These are phyloP conservation scores for Fallopia convolvulus DNA, from an alignment of 148 eudicot species.

Conservation along the genomic window DNA sequence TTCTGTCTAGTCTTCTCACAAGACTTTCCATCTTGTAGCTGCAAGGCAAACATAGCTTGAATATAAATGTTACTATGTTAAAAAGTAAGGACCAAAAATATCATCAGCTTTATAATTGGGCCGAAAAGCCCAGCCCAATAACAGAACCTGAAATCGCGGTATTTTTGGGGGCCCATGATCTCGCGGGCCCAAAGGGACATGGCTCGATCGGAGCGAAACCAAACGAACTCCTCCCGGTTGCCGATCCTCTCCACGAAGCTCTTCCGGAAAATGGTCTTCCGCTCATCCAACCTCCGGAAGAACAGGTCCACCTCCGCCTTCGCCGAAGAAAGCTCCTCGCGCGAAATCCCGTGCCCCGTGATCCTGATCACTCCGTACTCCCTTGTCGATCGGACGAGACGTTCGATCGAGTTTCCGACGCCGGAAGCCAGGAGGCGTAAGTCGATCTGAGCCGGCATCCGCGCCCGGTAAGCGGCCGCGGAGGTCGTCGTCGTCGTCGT, in stretches of 20 bases:
- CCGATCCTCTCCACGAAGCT: slow-evolving; percentile 48
- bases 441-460: slow-evolving; percentile 37
- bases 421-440: slow-evolving; percentile 26
- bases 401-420: slow-evolving; percentile 37
- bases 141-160: slow-evolving; percentile 47
- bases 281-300: slow-evolving; percentile 36
- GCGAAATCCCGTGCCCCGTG: slow-evolving; percentile 44
- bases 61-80: no score
- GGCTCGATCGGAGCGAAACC: slow-evolving; percentile 44
- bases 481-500: slow-evolving; percentile 11
- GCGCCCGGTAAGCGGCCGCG: slow-evolving; percentile 19
- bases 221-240: slow-evolving; percentile 51
- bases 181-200: slow-evolving; percentile 41
- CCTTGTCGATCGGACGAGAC: slow-evolving; percentile 34
- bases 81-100: no score
- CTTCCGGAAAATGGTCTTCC: slow-evolving; percentile 31
- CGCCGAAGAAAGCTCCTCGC: slow-evolving; percentile 34
- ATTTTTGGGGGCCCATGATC: slow-evolving; percentile 42
- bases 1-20: slow-evolving; percentile 37
- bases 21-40: slow-evolving; percentile 60
- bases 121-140: neutral
- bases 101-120: neutral
- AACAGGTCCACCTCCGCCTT: slow-evolving; percentile 40
- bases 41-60: slow-evolving; percentile 8
- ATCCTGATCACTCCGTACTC: slow-evolving; percentile 56